A percentile compares a stretch with the other conserved stretches of the same genome.
Conservation (phyloP, 257 asterid genomes). For the Scutellaria galericulata region DNA sequence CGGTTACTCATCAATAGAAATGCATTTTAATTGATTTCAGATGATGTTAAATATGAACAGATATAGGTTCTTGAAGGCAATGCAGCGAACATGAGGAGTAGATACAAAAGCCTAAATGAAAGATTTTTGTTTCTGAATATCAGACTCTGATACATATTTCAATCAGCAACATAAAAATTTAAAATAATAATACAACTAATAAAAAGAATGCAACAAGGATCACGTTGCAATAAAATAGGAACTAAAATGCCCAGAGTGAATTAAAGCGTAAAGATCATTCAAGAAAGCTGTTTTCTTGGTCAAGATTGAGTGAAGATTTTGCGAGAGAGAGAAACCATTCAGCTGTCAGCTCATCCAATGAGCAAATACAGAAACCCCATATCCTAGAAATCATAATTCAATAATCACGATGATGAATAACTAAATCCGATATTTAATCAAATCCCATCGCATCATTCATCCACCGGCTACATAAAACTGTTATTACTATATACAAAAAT, state of each 20-base stretch:
- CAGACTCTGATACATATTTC: not conserved
- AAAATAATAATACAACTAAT: not conserved
- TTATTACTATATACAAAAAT: slow-evolving; percentile 6
- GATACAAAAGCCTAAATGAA: not conserved
- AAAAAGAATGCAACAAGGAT: not conserved
- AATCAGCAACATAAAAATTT: not conserved
- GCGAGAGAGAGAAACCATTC: slow-evolving; percentile 10
- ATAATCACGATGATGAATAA: not conserved
- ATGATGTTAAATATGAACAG: slow-evolving; percentile 2
- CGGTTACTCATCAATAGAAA: not conserved
- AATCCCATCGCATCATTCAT: slow-evolving; percentile 31
- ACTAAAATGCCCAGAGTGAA: slow-evolving; percentile 19
- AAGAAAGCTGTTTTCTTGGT: slow-evolving; percentile 39
- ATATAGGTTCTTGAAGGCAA: slow-evolving; percentile 18
- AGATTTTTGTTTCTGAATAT: slow-evolving; percentile 1
- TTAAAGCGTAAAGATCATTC: slow-evolving; percentile 34
- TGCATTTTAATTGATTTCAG: slow-evolving; percentile 2
- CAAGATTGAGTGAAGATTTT: slow-evolving; percentile 35
- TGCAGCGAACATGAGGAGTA: slow-evolving; percentile 11
- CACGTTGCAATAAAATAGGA: slow-evolving; percentile 22
- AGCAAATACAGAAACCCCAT: slow-evolving; percentile 10
- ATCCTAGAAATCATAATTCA: slow-evolving; percentile 9
- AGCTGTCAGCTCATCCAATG: slow-evolving; percentile 25
- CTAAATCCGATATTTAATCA: slow-evolving; percentile 34
- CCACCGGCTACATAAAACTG: not conserved